A percentile compares a stretch with the other conserved stretches of the same genome.
These are phyloP conservation scores for Neoboletus subvelutipes DNA, from an alignment of 768 basidiomycete species.

Conservation along the genomic window DNA sequence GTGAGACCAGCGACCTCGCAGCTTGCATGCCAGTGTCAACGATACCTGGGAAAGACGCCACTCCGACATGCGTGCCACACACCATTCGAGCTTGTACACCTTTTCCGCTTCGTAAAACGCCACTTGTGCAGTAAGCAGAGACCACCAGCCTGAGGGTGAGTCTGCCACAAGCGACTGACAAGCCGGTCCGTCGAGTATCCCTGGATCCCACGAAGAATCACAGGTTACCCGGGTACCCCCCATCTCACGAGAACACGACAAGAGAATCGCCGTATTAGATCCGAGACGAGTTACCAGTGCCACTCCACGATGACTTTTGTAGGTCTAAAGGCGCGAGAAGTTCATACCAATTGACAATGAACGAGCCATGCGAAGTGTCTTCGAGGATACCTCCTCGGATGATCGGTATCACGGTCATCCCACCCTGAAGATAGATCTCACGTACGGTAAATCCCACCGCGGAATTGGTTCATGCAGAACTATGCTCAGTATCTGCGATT, in stretches of 20 bases:
- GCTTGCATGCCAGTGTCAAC: conserved; percentile 25
- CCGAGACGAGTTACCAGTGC: too few species aligned
- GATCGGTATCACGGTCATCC: conserved; percentile 87
- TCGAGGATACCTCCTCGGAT: conserved; percentile 59
- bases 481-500: conserved; percentile 79
- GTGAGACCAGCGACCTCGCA: not conserved
- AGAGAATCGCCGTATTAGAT: too few species aligned
- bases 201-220: conserved; percentile 69
- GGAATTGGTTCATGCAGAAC: conserved; percentile 78
- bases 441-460: conserved; percentile 73
- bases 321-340: conserved; percentile 81
- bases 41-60: too few species aligned
- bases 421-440: conserved; percentile 93
- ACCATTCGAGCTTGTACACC: conserved; percentile 52
- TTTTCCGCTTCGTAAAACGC: conserved; percentile 55
- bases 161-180: conserved; percentile 88
- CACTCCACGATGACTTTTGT: conserved; percentile 40
- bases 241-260: too few species aligned
- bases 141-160: conserved; percentile 69
- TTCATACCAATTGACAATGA: conserved; percentile 76
- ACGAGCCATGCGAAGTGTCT: conserved; percentile 70
- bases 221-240: conserved; percentile 38
- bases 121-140: conserved; percentile 46
- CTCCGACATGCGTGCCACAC: conserved; percentile 47
- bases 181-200: conserved; percentile 78